Evolutionary conservation across 179 eudicot genomes (phyloP), one percentile per base, ranked within the genome.

Genomic region (Carnegiea gigantea): DNA sequence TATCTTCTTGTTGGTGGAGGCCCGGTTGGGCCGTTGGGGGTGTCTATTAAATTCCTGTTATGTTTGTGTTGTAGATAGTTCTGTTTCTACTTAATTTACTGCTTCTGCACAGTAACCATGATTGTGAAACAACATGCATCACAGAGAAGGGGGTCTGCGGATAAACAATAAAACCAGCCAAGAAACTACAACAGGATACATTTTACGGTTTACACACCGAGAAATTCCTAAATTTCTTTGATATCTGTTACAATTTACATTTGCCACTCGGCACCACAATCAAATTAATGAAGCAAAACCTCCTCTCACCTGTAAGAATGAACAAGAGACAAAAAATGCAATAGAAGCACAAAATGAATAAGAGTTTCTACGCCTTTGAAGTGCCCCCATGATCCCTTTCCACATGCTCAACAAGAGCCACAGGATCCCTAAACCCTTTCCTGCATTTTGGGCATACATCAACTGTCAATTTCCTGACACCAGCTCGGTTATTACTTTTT

Each of bases 361-460:
- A 4, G n/a, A 36, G 4, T 77, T 73, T 73, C 84, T 90, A 89
- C 68, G 88, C 91, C 85, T 85, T 95, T 57, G 97, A 94, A 48
- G 89, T 86, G 77, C 99, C 99, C 57, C 89, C 85, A 83, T 95
- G 98, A 43, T 94, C 98, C 83, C 81, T 94, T 89, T 96, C 99
- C 15, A 96, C 90, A 83, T 96, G 99, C 86, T 94, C 91, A 46
- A 96, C 99, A 26, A 96, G 91, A 21, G 89, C 83, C 60, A 93
- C 97, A 0, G 99, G 91, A 85, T 94, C 99, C 33, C 91, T 89
- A 75, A 96, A 96, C 68, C 97, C 99, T 88, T 76, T 93, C 75
- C 93, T 93, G 77, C 99, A 96, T 80, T 89, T 93, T 1, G 99
- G 99, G 88, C 99, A 96, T 30, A 92, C 95, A 82, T 96, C 98